These are phyloP conservation scores for Wickerhamiella infanticola DNA, from an alignment of 1,139 yeast genomes.

Conservation along the genomic window DNA sequence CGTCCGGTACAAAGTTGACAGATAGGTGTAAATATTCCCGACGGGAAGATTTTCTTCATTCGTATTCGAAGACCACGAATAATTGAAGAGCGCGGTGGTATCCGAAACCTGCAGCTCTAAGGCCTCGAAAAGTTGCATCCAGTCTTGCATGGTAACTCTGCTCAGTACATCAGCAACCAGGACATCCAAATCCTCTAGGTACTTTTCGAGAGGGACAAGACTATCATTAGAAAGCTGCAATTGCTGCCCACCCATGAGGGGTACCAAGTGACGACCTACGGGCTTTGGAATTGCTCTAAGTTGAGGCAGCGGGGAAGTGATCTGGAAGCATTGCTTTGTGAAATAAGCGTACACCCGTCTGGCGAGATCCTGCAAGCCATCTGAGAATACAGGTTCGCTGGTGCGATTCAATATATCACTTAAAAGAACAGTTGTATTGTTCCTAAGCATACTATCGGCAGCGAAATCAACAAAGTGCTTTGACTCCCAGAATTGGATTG, in stretches of 20 bases:
- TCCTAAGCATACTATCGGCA: constrained; percentile 48
- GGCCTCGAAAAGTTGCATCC: constrained; percentile 63
- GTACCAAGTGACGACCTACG: constrained; percentile 20
- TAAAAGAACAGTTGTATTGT: constrained; percentile 47
- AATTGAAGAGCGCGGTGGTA: constrained; percentile 44
- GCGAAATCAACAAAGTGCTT: constrained; percentile 66
- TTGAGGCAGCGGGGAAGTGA: constrained; percentile 27
- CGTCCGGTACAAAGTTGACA: constrained; percentile 39
- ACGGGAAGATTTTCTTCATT: constrained; percentile 46
- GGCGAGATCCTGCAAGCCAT: constrained; percentile 38
- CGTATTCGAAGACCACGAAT: constrained; percentile 25
- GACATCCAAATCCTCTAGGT: constrained; percentile 49
- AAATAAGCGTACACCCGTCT: constrained; percentile 56
- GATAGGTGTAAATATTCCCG: constrained; percentile 56
- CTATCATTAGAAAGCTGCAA: constrained; percentile 13
- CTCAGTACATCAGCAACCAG: constrained; percentile 45
- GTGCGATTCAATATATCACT: constrained; percentile 30
- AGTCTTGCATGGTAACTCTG: constrained; percentile 52
- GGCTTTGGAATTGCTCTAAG: constrained; percentile 14
- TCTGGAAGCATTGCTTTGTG: constrained; percentile 68
- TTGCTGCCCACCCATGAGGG: constrained; percentile 10
- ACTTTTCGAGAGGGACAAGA: constrained; percentile 30
- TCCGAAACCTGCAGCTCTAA: constrained; percentile 51
- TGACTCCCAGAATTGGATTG: constrained; percentile 52
- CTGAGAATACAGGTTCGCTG: constrained; percentile 15